Conservation (phyloP, 352 stramenopile genomes). For the Albugo candida region DNA sequence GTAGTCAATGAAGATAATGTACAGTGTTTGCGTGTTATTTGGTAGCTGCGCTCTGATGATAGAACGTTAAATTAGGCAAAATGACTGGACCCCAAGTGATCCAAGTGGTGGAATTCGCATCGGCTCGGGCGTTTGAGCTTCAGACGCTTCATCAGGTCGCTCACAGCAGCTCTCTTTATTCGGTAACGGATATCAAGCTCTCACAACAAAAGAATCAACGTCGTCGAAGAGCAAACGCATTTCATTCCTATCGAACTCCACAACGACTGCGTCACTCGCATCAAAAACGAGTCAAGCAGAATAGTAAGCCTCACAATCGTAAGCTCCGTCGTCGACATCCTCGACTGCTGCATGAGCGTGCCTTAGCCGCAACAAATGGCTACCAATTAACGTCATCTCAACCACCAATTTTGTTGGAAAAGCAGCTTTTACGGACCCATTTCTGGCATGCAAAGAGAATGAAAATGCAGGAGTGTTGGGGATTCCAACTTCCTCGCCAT, state of each 20-base stretch:
- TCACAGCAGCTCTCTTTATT: slow-evolving; percentile 7
- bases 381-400: neutral
- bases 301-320: slow-evolving; percentile 19
- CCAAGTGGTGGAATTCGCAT: slow-evolving; percentile 65
- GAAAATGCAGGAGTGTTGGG: slow-evolving; percentile 29
- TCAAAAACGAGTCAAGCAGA: neutral
- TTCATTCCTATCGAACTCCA: slow-evolving; percentile 53
- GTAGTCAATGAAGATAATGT: too few species aligned
- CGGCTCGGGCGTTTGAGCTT: slow-evolving; percentile 45
- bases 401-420: neutral
- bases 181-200: slow-evolving; percentile 21
- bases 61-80: neutral
- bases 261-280: slow-evolving; percentile 22
- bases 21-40: too few species aligned
- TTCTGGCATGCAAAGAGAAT: slow-evolving; percentile 66
- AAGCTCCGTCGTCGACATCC: slow-evolving; percentile 40
- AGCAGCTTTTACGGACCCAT: slow-evolving; percentile 27
- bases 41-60: neutral
- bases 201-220: slow-evolving; percentile 34
- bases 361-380: slow-evolving; percentile 4
- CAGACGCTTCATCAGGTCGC: slow-evolving; percentile 46
- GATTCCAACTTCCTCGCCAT: slow-evolving; percentile 21
- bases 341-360: slow-evolving; percentile 17
- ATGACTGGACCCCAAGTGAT: slow-evolving; percentile 32
- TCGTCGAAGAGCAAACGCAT: slow-evolving; percentile 50